Base-by-base conservation (phyloP, 345 rosid species). In the Salix udensis region DNA sequence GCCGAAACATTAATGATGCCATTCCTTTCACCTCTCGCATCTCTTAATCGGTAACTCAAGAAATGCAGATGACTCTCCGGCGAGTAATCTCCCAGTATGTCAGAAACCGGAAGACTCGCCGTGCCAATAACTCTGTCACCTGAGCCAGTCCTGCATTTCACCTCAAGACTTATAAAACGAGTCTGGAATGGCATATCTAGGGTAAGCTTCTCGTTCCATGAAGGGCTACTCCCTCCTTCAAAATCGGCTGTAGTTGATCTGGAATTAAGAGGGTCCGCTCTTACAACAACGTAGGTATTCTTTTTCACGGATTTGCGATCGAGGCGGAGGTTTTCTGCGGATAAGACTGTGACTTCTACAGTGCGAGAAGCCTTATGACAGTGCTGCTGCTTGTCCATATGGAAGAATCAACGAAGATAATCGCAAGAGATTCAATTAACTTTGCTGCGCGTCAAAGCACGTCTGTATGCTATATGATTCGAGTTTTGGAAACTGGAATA, bases 1-100 rank as follows among this genome's bases (percentile, higher is more conserved):
- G 89, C 89, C 0, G 97, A 94, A 1, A 94, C 77, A 71, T 94
- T 90, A 0, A 94, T 64, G 39, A 94, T 86, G 0, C 97, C 94
- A 4, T 88, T 84, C 78, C 78, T 86, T 2, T 78, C 70, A 23
- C 92, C 86, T 21, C 52, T 78, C 0, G 65, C 61, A 44, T 94
- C 89, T 66, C 88, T 82, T 44, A 94, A 79, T 67, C 98, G 82
- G 36, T 91, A 91, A 76, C 97, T 93, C 88, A 93, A 79, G 52
- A 93, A 85, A 7, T 88, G 93, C 34, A 89, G 70, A 77, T 85
- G 81, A n/a, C 84, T 88, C 24, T 61, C 84, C 1, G 92, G 94
- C 2, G 79, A 48, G 50, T 81, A 83, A 7, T 88, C 91, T 23
- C 88, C 91, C 0, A 86, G 14, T 39, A 93, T 86, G 78, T 93